Conservation (phyloP, 768 basidiomycete genomes). For the Melanogaster broomeanus region DNA sequence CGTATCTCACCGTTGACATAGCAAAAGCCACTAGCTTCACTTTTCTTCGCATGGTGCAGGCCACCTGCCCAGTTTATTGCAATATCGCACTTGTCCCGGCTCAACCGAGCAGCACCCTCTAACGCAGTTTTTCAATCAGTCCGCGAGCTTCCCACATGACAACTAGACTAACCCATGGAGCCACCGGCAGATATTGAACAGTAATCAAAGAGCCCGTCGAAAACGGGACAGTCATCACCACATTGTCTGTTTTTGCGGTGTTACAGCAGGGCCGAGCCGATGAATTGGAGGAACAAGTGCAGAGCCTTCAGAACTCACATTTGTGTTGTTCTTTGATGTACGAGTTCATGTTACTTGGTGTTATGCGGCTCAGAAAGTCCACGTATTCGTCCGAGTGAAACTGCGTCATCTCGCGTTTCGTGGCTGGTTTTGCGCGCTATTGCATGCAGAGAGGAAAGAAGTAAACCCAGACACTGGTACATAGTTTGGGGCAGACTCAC, state of each 20-base stretch:
- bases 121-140: slow-evolving; percentile 9
- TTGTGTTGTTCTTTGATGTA: slow-evolving; percentile 95
- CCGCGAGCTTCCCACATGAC: neutral
- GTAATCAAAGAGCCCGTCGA: slow-evolving; percentile 98
- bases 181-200: slow-evolving; percentile 99
- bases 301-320: slow-evolving; percentile 52
- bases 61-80: slow-evolving; percentile 99
- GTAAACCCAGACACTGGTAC: slow-evolving; percentile 1
- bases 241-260: slow-evolving; percentile 68
- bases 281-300: neutral
- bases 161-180: slow-evolving; percentile 80
- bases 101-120: slow-evolving; percentile 97
- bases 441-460: neutral
- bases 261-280: neutral
- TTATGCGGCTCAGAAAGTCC: slow-evolving; percentile 92
- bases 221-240: slow-evolving; percentile 99
- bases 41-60: slow-evolving; percentile 98
- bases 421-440: slow-evolving; percentile 98
- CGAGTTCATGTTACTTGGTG: slow-evolving; percentile 92
- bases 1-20: slow-evolving; percentile 83
- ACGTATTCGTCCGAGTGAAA: slow-evolving; percentile 99
- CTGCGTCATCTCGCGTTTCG: slow-evolving; percentile 99
- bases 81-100: slow-evolving; percentile 97
- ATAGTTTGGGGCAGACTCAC: slow-evolving; percentile 50
- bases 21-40: slow-evolving; percentile 98